phyloP scores from a whole-genome alignment of 768 basidiomycete genomes.

The Rhodotorula kratochvilovae region DNA sequence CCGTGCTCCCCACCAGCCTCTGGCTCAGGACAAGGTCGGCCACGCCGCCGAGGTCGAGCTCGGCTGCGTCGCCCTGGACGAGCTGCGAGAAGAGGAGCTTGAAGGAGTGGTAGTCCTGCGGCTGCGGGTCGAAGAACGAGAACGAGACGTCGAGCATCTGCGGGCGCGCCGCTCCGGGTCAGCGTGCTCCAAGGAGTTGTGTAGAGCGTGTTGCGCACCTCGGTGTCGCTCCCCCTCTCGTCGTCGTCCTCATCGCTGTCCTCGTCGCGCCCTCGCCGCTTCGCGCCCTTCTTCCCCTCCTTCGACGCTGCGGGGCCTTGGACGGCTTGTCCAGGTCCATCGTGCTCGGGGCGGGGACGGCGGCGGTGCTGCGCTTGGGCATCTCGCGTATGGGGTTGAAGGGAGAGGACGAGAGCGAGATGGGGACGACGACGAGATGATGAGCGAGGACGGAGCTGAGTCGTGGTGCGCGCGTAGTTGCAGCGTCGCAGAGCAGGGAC shows the following conservation, averaged over 20 bases:
- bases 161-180: conserved; percentile 25
- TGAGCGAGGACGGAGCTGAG: not conserved
- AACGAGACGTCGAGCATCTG: conserved; percentile 77
- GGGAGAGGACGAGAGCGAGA: no score
- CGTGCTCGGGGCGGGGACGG: not conserved
- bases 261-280: not conserved
- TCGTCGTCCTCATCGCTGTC: conserved; percentile 4
- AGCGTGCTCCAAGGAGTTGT: no score
- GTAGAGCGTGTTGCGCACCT: not conserved
- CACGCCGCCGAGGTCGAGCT: conserved; percentile 66
- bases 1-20: conserved; percentile 73
- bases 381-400: not conserved
- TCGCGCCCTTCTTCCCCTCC: not conserved
- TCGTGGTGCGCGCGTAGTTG: not conserved
- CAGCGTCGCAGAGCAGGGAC: no score
- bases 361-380: not conserved
- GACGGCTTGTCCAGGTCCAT: conserved; percentile 13
- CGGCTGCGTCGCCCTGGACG: conserved; percentile 73
- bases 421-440: not conserved
- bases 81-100: conserved; percentile 53
- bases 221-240: conserved; percentile 10
- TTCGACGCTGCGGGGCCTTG: no score
- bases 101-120: conserved; percentile 77
- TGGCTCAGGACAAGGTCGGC: conserved; percentile 73
- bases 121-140: conserved; percentile 85